Percentiles rank a stretch among this genome's conserved stretches.
Evolutionary conservation across 176 grass and related monocot genomes (phyloP).

Genomic region (Avena eriantha): DNA sequence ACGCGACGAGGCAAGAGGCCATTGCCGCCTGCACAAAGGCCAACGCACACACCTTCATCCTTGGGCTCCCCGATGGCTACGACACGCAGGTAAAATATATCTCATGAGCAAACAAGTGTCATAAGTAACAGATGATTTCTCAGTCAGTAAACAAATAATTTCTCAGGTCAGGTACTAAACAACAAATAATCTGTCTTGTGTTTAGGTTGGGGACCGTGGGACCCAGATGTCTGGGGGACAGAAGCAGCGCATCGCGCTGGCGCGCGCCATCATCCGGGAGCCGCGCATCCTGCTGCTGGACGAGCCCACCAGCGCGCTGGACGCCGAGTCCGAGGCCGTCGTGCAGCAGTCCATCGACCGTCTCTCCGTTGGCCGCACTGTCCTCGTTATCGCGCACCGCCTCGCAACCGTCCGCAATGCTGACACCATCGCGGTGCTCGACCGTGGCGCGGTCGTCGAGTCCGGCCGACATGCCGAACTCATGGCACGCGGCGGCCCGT

Average conservation of each 20-base stretch:
- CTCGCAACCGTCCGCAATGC: slow-evolving; percentile 65
- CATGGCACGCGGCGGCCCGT: slow-evolving; percentile 42
- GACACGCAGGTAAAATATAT: slow-evolving; percentile 48
- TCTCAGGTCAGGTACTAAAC: no score
- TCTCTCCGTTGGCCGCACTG: slow-evolving; percentile 52
- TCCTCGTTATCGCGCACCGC: slow-evolving; percentile 66
- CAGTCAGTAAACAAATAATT: no score
- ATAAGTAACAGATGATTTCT: no score
- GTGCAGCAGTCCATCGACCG: slow-evolving; percentile 73
- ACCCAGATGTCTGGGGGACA: slow-evolving; percentile 66
- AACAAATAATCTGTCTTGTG: no score
- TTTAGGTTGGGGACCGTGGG: slow-evolving; percentile 70
- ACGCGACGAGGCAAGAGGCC: slow-evolving; percentile 52
- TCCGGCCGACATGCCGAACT: slow-evolving; percentile 58
- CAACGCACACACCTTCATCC: slow-evolving; percentile 66
- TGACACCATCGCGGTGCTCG: slow-evolving; percentile 62
- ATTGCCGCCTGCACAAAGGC: slow-evolving; percentile 52
- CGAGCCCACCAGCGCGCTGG: slow-evolving; percentile 75
- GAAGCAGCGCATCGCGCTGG: slow-evolving; percentile 76
- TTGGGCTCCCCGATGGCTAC: slow-evolving; percentile 61
- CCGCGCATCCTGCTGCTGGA: slow-evolving; percentile 72
- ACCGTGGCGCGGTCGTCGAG: slow-evolving; percentile 59
- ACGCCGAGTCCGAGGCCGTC: slow-evolving; percentile 64
- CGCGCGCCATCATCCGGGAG: slow-evolving; percentile 66
- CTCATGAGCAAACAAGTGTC: no score